Evolutionary conservation across 768 basidiomycete genomes (phyloP), one percentile per base, ranked within the genome.

Genomic region (Hygrophoropsis aurantiaca): DNA sequence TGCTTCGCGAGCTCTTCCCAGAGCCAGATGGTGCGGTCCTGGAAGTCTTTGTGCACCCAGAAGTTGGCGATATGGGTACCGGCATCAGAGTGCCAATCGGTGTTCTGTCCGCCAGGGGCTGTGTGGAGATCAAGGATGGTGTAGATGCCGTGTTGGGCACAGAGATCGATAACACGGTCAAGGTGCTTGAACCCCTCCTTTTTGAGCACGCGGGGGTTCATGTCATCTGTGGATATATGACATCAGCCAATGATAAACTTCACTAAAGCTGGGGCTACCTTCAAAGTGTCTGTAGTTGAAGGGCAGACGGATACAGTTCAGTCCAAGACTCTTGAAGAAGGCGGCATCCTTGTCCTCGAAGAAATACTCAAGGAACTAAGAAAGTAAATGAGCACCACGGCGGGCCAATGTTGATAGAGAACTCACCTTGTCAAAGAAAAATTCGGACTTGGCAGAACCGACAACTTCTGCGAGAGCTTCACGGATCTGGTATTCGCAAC

Each of bases 11-110:
- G 73, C 57, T 87, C 71, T 30, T 74, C 75, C 90, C 90, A 92
- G 33, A 93, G 77, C 81, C 84, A 84, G 43, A 90, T 63, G 9
- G 76, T 66, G 2, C 89, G 81, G 64, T 92, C 86, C 61, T 90
- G 89, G 74, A 89, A 87, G 62, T 91, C 88, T 54, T 82, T 89
- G 74, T 91, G 85, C 41, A 77, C 78, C 86, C 87, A 92, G 73
- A 90, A 84, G 60, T 80, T 80, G 41, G 84, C 81, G 24, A 84
- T 75, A 59, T 85, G 84, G 11, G 78, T 75, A 13, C 84, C 85
- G 15, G 80, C 74, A 60, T 90, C 88, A 16, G 77, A 73, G 63
- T 92, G 90, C 90, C 90, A 92, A 64, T 83, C 89, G 19, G 75
- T 77, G 63, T 86, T 85, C 65, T 87, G 85, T 2, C 85, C 84